Conservation (phyloP, 2,329 filamentous ascomycete genomes). For the Cryphonectria radicalis region DNA sequence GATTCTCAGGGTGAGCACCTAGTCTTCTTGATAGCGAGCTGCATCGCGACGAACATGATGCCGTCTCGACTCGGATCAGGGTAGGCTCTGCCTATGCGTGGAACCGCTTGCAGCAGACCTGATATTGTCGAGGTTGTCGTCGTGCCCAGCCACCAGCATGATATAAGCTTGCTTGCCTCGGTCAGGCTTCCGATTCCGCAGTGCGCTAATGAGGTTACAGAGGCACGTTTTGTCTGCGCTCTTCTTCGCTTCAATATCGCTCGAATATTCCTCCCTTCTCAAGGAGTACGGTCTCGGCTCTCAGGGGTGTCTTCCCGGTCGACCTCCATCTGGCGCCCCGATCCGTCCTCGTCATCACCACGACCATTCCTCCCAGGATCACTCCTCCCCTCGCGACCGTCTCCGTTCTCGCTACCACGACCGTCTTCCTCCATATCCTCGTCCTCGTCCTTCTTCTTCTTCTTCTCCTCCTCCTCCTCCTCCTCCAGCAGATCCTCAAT, state of each 20-base stretch:
- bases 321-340: constrained; percentile 49
- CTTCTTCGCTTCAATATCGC: background rate
- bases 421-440: constrained; percentile 39
- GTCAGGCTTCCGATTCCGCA: background rate
- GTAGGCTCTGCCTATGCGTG: background rate
- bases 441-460: constrained; percentile 50
- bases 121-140: background rate
- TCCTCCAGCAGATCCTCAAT: constrained; percentile 73
- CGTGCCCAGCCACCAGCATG: background rate
- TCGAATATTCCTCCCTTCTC: background rate
- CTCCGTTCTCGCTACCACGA: constrained; percentile 32
- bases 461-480: constrained; percentile 44
- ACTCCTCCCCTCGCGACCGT: constrained; percentile 12
- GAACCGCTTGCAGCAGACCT: background rate
- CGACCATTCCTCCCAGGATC: constrained; percentile 30
- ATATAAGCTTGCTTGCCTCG: background rate
- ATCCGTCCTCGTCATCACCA: constrained; percentile 23
- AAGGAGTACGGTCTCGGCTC: constrained; percentile 20
- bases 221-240: background rate
- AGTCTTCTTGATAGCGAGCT: background rate
- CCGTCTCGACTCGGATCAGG: background rate
- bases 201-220: background rate
- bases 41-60: background rate
- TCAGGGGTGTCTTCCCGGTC: constrained; percentile 28
- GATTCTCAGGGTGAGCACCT: background rate